A percentile compares a stretch with the other conserved stretches of the same genome.
phyloP scores from a whole-genome alignment of 2,329 filamentous ascomycete species.

The Lasiodiplodia citricola region DNA sequence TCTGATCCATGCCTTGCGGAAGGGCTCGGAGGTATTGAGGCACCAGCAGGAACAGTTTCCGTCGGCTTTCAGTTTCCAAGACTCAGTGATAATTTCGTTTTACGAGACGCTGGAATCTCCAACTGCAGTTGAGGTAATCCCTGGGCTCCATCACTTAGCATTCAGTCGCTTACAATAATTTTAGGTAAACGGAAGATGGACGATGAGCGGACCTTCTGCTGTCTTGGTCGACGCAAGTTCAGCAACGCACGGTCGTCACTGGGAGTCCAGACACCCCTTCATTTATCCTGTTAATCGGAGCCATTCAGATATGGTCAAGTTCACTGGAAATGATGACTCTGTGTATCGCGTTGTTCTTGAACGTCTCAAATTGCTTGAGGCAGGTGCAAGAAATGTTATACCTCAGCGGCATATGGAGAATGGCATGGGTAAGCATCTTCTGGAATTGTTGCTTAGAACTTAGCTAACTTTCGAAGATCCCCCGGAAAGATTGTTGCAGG shows the following conservation, averaged over 20 bases:
- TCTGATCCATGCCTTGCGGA: background rate
- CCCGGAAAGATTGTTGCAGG: background rate
- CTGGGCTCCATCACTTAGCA: background rate
- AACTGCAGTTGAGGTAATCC: background rate
- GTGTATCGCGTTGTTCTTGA: too few relatives aligned
- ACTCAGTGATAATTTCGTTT: background rate
- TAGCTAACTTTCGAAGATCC: too few relatives aligned
- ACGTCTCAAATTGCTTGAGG: too few relatives aligned
- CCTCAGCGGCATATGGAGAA: too few relatives aligned
- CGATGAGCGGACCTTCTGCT: background rate
- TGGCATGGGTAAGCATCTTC: too few relatives aligned
- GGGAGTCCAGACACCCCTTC: background rate
- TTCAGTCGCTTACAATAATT: too few relatives aligned
- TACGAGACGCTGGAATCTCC: background rate
- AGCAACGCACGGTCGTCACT: background rate
- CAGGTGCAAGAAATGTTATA: too few relatives aligned
- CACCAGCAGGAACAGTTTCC: background rate
- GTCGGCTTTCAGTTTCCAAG: too few relatives aligned
- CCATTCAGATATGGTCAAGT: background rate
- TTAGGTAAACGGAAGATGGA: background rate
- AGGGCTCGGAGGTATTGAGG: background rate
- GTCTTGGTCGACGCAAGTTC: background rate
- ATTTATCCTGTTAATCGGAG: background rate
- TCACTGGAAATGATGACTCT: background rate
- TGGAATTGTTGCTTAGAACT: too few relatives aligned